These are phyloP conservation scores for Elsinoe perseae DNA, from an alignment of 2,329 filamentous ascomycete species.

Conservation along the genomic window DNA sequence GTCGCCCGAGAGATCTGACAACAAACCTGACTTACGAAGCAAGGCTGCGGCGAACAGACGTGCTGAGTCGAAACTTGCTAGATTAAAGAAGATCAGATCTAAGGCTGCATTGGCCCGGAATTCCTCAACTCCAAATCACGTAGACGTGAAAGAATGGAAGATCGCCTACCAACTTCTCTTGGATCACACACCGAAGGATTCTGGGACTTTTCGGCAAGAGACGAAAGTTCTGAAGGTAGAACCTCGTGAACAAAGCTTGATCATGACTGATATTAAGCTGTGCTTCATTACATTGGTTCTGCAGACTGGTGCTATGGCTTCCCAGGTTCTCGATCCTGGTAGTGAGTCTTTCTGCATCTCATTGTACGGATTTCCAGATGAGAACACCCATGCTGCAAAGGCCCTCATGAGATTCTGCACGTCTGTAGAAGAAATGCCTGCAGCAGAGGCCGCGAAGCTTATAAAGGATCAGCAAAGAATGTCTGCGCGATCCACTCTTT, in stretches of 20 bases:
- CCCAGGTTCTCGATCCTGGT: neutral
- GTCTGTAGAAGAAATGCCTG: neutral
- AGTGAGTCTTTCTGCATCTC: neutral
- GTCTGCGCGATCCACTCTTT: neutral
- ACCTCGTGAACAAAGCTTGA: neutral
- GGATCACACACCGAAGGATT: neutral
- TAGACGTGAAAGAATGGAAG: conserved; percentile 1
- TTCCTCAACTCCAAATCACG: neutral
- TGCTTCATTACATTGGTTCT: neutral
- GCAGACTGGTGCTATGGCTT: neutral
- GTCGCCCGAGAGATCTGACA: too few species aligned
- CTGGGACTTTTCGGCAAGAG: neutral
- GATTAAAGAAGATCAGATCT: neutral
- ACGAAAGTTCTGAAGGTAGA: neutral
- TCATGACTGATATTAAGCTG: neutral
- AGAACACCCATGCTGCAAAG: neutral
- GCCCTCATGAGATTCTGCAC: neutral
- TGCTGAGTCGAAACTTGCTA: neutral
- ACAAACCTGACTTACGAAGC: too few species aligned
- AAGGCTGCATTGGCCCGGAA: neutral
- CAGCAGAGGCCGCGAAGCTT: neutral
- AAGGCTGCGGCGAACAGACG: neutral
- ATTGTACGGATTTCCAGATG: neutral
- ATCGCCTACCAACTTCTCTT: neutral
- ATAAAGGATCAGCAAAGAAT: neutral